Evolutionary conservation across 2,329 filamentous ascomycete species (phyloP).

Genomic region (Pseudofabraea citricarpa): DNA sequence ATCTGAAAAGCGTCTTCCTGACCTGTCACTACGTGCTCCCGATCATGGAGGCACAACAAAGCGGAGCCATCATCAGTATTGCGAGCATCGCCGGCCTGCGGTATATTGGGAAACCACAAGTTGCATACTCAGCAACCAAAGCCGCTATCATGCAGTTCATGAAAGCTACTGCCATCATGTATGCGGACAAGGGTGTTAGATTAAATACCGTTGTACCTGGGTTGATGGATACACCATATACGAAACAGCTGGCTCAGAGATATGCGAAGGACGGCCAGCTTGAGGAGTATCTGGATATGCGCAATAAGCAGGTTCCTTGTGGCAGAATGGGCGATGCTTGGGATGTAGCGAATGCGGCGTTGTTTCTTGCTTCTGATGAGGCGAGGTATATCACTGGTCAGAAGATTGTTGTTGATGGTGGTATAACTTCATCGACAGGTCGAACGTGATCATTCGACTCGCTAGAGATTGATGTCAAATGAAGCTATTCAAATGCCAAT

Average conservation of each 20-base stretch:
- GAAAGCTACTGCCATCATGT: slow-evolving; percentile 44
- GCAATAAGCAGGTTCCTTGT: slow-evolving; percentile 53
- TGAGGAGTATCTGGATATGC: slow-evolving; percentile 44
- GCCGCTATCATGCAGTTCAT: slow-evolving; percentile 47
- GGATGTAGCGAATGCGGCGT: slow-evolving; percentile 52
- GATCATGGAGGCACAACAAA: slow-evolving; percentile 45
- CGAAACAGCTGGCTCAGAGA: slow-evolving; percentile 37
- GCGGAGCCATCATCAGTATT: slow-evolving; percentile 42
- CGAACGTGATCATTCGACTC: slow-evolving; percentile 4
- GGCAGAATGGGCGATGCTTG: slow-evolving; percentile 54
- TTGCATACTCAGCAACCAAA: slow-evolving; percentile 48
- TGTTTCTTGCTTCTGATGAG: slow-evolving; percentile 52
- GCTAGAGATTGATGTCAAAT: no score
- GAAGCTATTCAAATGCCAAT: no score
- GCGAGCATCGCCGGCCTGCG: slow-evolving; percentile 47
- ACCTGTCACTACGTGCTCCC: slow-evolving; percentile 47
- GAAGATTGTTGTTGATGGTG: slow-evolving; percentile 45
- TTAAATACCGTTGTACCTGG: slow-evolving; percentile 53
- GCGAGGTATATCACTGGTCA: slow-evolving; percentile 55
- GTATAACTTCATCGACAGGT: slow-evolving; percentile 36
- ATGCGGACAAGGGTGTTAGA: slow-evolving; percentile 40
- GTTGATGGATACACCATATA: slow-evolving; percentile 50
- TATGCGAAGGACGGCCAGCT: slow-evolving; percentile 38
- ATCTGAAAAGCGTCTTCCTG: slow-evolving; percentile 51
- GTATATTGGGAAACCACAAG: slow-evolving; percentile 46